phyloP scores from a whole-genome alignment of 192 early-diverging fungal species.

The Coemansia sp. region DNA sequence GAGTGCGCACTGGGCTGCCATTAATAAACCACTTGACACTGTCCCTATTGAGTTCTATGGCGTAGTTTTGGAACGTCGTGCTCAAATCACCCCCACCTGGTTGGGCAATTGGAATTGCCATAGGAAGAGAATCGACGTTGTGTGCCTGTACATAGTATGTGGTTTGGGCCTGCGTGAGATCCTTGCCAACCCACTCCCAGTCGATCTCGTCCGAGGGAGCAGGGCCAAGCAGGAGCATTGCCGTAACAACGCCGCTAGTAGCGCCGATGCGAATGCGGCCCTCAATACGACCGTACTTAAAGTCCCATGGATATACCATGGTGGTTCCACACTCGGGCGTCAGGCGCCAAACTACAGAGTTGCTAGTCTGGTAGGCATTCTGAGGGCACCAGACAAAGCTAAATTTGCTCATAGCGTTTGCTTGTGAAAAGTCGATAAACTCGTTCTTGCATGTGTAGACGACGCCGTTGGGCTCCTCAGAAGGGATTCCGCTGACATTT shows the following conservation, averaged over 20 bases:
- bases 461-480: constrained; percentile 15
- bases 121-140: constrained; percentile 33
- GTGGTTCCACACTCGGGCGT: constrained; percentile 49
- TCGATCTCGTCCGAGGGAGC: constrained; percentile 63
- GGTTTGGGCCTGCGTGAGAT: constrained; percentile 51
- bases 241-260: constrained; percentile 55
- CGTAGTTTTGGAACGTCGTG: constrained; percentile 58
- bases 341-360: constrained; percentile 34
- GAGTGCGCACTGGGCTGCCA: constrained; percentile 18
- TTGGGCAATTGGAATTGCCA: constrained; percentile 31
- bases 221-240: constrained; percentile 55
- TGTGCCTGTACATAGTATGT: constrained; percentile 58
- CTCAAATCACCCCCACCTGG: constrained; percentile 47
- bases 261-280: constrained; percentile 32
- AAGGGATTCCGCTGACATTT: constrained; percentile 9
- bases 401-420: constrained; percentile 35
- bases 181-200: constrained; percentile 65
- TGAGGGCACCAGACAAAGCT: constrained; percentile 50
- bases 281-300: constrained; percentile 45
- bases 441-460: constrained; percentile 33
- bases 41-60: constrained; percentile 61
- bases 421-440: constrained; percentile 33
- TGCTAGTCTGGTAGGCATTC: constrained; percentile 40
- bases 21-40: constrained; percentile 64
- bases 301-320: constrained; percentile 35